These are phyloP conservation scores for Lentinula novae-zelandiae DNA, from an alignment of 1,284 basidiomycete species.

Conservation along the genomic window DNA sequence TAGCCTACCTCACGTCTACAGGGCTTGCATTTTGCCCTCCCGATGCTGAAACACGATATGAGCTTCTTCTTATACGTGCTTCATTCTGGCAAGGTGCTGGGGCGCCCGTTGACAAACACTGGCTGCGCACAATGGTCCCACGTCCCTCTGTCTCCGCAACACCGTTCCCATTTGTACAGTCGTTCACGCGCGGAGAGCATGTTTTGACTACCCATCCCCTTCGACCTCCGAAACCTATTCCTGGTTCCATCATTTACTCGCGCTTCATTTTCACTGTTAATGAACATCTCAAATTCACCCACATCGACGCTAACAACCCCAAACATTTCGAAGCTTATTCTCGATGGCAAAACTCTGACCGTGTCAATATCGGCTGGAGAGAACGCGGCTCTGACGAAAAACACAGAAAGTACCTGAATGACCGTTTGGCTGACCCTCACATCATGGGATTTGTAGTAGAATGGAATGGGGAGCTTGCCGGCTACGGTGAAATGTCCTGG, in stretches of 20 bases:
- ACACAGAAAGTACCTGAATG: constrained; percentile 15
- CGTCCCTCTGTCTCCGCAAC: constrained; percentile 9
- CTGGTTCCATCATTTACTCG: constrained; percentile 16
- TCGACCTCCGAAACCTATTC: constrained; percentile 18
- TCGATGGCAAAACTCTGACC: constrained; percentile 18
- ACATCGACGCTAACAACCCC: constrained; percentile 17
- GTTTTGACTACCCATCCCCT: constrained; percentile 18
- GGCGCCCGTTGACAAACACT: constrained; percentile 10
- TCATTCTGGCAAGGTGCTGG: constrained; percentile 19
- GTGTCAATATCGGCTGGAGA: constrained; percentile 18
- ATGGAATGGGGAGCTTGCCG: constrained; percentile 17
- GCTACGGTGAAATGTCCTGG: constrained; percentile 18
- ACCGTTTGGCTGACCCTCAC: constrained; percentile 16
- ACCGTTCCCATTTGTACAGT: constrained; percentile 15
- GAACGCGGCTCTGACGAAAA: constrained; percentile 17
- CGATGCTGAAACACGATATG: constrained; percentile 7
- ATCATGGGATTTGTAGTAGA: constrained; percentile 16
- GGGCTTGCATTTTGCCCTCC: constrained; percentile 15
- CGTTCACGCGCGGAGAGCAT: constrained; percentile 17
- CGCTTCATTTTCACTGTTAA: constrained; percentile 15
- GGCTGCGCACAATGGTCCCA: constrained; percentile 14
- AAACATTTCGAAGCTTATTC: constrained; percentile 16
- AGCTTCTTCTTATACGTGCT: constrained; percentile 15
- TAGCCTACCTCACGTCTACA: constrained; percentile 15
- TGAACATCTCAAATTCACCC: constrained; percentile 15